phyloP scores from a whole-genome alignment of 139 green algal genomes.

The Coelastrella sp. region DNA sequence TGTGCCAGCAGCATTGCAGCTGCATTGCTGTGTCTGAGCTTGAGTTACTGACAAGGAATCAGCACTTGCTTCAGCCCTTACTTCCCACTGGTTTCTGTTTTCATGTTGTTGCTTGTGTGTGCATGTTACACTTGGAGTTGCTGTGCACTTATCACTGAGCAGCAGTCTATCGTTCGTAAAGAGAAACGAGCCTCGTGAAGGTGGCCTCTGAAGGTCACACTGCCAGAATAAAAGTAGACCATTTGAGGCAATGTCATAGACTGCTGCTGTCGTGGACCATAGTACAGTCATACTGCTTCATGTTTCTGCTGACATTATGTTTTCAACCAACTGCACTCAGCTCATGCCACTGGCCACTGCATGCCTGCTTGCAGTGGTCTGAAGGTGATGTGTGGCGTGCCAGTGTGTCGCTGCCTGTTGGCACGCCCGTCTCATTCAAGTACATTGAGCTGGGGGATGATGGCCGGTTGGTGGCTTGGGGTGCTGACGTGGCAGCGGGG shows the following conservation, averaged over 20 bases:
- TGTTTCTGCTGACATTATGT: background rate
- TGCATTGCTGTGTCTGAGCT: background rate
- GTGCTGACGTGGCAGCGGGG: background rate
- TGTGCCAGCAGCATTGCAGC: background rate
- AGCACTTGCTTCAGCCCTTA: too few relatives aligned
- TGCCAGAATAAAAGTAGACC: background rate
- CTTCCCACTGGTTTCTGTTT: background rate
- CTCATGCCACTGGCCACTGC: background rate
- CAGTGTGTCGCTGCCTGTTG: background rate
- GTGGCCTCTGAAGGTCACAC: background rate
- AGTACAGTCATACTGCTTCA: background rate
- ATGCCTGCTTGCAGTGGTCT: slow-evolving; percentile 2
- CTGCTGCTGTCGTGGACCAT: background rate
- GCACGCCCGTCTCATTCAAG: slow-evolving; percentile 16
- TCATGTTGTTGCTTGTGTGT: background rate
- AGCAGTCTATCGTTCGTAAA: background rate
- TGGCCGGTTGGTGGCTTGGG: slow-evolving; percentile 13
- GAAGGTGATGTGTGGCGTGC: slow-evolving; percentile 34
- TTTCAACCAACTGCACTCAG: background rate
- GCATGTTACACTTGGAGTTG: background rate
- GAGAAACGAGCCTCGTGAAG: background rate
- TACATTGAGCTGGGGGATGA: slow-evolving; percentile 9
- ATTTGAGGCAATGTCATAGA: background rate
- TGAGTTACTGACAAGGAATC: background rate
- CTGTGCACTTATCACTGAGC: too few relatives aligned